Conservation (phyloP, 345 rosid genomes). For the Syzygium oleosum region DNA sequence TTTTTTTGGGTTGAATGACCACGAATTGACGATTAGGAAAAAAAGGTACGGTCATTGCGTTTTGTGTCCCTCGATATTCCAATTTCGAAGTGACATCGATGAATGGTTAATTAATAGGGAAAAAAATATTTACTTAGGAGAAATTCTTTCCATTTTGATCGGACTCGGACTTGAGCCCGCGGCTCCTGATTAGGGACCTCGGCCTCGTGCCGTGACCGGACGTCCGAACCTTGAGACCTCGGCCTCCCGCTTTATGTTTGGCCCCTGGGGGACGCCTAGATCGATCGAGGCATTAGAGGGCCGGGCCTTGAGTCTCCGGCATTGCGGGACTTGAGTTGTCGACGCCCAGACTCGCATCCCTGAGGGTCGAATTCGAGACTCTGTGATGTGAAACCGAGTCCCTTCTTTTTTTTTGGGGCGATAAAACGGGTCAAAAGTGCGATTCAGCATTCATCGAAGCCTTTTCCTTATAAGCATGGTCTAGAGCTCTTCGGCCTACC, state of each 20-base stretch:
- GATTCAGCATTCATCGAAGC: rapidly evolving
- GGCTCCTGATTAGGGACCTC: not conserved
- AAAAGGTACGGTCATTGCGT: not conserved
- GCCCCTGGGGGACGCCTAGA: not conserved
- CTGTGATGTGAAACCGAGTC: not conserved
- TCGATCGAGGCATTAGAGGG: not conserved
- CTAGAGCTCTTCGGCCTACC: not conserved
- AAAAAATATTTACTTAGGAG: rapidly evolving
- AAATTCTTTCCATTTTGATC: not conserved
- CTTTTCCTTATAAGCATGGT: not conserved
- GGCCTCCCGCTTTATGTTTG: not conserved
- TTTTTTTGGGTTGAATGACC: too few relatives aligned
- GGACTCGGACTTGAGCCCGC: too few relatives aligned
- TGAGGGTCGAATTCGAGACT: not conserved
- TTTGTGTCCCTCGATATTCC: not conserved
- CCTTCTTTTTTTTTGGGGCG: not conserved
- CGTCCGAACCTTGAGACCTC: not conserved
- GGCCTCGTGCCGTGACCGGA: rapidly evolving
- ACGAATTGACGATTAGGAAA: not conserved
- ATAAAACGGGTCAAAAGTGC: rapidly evolving
- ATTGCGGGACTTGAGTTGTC: rapidly evolving
- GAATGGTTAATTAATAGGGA: not conserved
- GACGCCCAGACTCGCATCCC: rapidly evolving
- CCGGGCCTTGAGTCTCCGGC: rapidly evolving
- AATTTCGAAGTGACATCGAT: not conserved